phyloP scores from a whole-genome alignment of 2,329 filamentous ascomycete species.

The Fusarium floridanum region DNA sequence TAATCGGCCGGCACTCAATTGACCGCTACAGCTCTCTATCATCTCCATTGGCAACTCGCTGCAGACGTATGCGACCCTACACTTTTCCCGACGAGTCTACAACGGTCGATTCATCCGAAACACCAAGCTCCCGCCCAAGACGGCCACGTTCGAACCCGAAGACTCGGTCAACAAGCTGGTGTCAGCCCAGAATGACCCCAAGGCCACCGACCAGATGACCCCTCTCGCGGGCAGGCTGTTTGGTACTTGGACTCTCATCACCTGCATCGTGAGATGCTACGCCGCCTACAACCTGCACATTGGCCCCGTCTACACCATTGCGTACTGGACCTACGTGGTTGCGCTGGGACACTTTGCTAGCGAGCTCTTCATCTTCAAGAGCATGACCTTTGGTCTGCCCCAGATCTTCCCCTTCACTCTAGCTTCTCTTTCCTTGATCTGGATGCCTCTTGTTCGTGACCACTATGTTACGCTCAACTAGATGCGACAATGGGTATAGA shows the following conservation, averaged over 20 bases:
- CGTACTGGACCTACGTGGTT: slow-evolving; percentile 83
- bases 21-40: slow-evolving; percentile 75
- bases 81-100: slow-evolving; percentile 91
- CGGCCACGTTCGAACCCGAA: slow-evolving; percentile 61
- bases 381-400: slow-evolving; percentile 72
- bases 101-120: slow-evolving; percentile 72
- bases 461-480: slow-evolving; percentile 71
- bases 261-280: slow-evolving; percentile 82
- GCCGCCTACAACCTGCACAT: slow-evolving; percentile 85
- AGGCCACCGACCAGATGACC: slow-evolving; percentile 73
- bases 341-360: slow-evolving; percentile 82
- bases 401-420: slow-evolving; percentile 68
- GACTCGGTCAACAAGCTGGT: slow-evolving; percentile 67
- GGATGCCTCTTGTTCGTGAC: slow-evolving; percentile 76
- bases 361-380: slow-evolving; percentile 86
- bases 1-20: slow-evolving; percentile 18
- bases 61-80: slow-evolving; percentile 84
- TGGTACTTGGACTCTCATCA: slow-evolving; percentile 88
- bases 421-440: slow-evolving; percentile 64
- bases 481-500: neutral
- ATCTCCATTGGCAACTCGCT: slow-evolving; percentile 87
- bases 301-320: slow-evolving; percentile 81
- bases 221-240: slow-evolving; percentile 84
- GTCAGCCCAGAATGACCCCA: slow-evolving; percentile 58
- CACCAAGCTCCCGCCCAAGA: slow-evolving; percentile 56